These are phyloP conservation scores for Micromonas pusilla DNA, from an alignment of 139 green algal species.

Conservation along the genomic window DNA sequence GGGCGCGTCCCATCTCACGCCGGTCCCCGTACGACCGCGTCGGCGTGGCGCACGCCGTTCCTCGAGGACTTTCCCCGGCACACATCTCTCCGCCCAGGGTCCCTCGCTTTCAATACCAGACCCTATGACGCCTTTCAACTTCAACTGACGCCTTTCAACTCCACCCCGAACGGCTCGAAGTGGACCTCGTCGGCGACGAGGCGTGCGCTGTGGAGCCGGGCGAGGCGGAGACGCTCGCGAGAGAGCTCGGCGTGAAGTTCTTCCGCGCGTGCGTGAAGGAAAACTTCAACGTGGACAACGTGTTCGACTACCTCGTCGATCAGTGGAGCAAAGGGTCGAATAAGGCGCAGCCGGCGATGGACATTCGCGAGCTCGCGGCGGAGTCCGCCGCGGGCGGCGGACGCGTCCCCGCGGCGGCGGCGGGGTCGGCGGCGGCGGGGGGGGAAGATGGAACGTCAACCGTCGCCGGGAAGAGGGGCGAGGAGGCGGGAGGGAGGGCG, in stretches of 20 bases:
- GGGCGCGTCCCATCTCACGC: too few relatives aligned
- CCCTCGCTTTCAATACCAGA: too few relatives aligned
- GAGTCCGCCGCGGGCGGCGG: too few relatives aligned
- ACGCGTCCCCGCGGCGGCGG: too few relatives aligned
- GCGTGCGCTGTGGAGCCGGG: conserved; percentile 45
- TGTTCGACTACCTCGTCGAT: conserved; percentile 50
- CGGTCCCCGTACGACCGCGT: too few relatives aligned
- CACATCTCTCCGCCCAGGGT: too few relatives aligned
- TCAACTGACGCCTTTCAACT: too few relatives aligned
- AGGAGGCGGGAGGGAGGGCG: not conserved
- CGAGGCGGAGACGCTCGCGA: conserved; percentile 55
- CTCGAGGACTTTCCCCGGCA: too few relatives aligned
- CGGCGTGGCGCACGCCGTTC: too few relatives aligned
- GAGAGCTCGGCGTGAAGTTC: conserved; percentile 52
- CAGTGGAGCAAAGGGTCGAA: too few relatives aligned
- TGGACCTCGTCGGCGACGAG: conserved; percentile 47
- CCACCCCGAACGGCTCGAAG: too few relatives aligned
- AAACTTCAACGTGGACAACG: conserved; percentile 54
- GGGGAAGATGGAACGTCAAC: not conserved
- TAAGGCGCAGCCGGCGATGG: not conserved
- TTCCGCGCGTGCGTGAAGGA: conserved; percentile 70
- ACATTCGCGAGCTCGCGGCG: not conserved
- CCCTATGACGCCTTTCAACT: too few relatives aligned
- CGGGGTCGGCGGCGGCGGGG: not conserved
- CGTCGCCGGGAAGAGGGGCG: not conserved